Percentiles rank a stretch among this genome's conserved stretches.
These are phyloP conservation scores for Mycena indigotica DNA, from an alignment of 768 basidiomycete species.

Conservation along the genomic window DNA sequence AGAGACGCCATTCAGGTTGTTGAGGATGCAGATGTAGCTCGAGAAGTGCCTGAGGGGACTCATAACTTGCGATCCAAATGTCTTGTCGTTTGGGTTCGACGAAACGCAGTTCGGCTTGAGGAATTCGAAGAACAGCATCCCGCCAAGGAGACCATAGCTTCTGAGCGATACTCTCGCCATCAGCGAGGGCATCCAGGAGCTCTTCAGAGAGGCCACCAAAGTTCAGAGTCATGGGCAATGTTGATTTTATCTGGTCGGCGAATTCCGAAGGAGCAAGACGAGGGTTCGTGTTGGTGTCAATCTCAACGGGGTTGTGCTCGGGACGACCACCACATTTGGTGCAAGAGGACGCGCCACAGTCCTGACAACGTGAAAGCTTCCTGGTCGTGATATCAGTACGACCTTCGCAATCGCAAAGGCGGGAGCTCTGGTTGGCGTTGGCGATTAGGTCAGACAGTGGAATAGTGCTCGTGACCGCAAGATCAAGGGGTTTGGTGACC, in stretches of 20 bases:
- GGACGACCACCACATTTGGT: constrained; percentile 88
- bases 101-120: constrained; percentile 72
- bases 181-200: constrained; percentile 51
- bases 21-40: constrained; percentile 77
- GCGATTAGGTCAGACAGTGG: constrained; percentile 59
- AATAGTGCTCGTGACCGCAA: constrained; percentile 53
- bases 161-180: constrained; percentile 46
- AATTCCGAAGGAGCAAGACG: constrained; percentile 77
- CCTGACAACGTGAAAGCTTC: constrained; percentile 65
- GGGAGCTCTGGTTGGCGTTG: constrained; percentile 67
- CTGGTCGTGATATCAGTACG: constrained; percentile 73
- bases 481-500: constrained; percentile 62
- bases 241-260: constrained; percentile 72
- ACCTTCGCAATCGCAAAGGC: constrained; percentile 92
- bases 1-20: constrained; percentile 87
- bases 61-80: constrained; percentile 81
- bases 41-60: constrained; percentile 67
- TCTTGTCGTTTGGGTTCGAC: constrained; percentile 85
- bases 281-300: constrained; percentile 52
- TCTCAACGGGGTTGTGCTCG: constrained; percentile 71
- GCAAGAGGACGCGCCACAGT: constrained; percentile 82
- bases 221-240: constrained; percentile 84
- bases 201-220: constrained; percentile 52
- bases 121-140: constrained; percentile 62
- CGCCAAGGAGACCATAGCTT: constrained; percentile 72